Base-by-base conservation (phyloP, 2,329 filamentous ascomycete species). In the Stagonosporopsis cucurbitacearum region DNA sequence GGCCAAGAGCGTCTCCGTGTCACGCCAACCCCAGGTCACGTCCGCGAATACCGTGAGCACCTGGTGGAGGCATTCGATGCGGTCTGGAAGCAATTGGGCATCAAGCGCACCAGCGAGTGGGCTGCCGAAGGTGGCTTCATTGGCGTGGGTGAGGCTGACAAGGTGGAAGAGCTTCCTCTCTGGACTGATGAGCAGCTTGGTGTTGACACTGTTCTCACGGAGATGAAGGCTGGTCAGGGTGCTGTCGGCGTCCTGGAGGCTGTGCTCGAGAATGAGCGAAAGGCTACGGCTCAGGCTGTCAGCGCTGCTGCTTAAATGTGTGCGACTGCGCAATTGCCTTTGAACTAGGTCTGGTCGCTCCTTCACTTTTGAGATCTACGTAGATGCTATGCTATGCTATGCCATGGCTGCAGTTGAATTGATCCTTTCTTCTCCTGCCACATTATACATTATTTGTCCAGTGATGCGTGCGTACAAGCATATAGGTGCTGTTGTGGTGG, bases 1-100 rank as follows among this genome's bases (percentile, higher is more conserved):
- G 95, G 95, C n/a, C 93, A 99, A 81, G 95, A 99, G 78, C 88
- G 95, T 55, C 88, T 99, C 53, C 90, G 95, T 64, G 92, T 99
- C 76, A 99, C 95, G 1, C 95, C 95, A 0, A 99, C 95, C 1
- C 95, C 95, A 0, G 95, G 95, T 39, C 95, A 99, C 76, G 86
- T 86, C 51, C 89, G 89, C 78, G 86, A 91, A 66, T 92, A 90
- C 79, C 91, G 92, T 59, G 89, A 96, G 63, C 87, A 96, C 68
- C 87, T 99, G 4, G 88, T 97, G 25, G 78, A 87, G 57, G 92
- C 94, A 5, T 80, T 99, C 30, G 91, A 96, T 67, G 84, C 86
- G 66, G 94, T 99, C 57, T 99, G 94, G 93, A 85, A 82, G 43
- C 86, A 94, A 70, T 86, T 99, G 2, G 87, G 87, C 58, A 93